Base-by-base conservation (phyloP, 176 grass and related monocot species). In the Oryza glaberrima region DNA sequence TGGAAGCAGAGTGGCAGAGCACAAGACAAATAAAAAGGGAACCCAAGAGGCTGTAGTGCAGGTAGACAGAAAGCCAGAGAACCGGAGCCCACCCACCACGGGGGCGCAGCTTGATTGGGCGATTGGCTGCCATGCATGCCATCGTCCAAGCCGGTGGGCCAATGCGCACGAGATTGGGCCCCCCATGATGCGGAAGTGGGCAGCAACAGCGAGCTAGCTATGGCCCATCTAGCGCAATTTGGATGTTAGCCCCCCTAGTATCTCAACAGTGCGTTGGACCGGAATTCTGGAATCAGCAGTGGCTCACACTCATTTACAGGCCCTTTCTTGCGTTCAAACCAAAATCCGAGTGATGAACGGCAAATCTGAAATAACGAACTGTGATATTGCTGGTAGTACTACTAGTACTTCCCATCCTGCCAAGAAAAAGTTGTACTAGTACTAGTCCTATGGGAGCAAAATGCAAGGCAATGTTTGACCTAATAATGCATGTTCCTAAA, bases 401-500 rank as follows among this genome's bases (percentile, higher is more conserved):
- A 58, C 79, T 11, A 40, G 20, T 15, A 49, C 25, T 14, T 46
- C 19, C 54, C 1, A 58, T n/a, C 54, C 54, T 58, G 19, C 20
- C 52, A 58, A n/a, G 2, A 58, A 48, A n/a, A 20, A 60, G 17
- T 36, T 40, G 67, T 4, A 23, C 68, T 17, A 43, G 32, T 30
- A 10, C 16, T 35, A 30, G 60, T 63, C 52, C 17, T 13, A 40
- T 35, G 15, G 48, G 48, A 30, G 8, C 9, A 70, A 44, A 11
- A 45, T 48, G 17, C 13, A n/a, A 70, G 23, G 41, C 52, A 14
- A 65, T 66, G 43, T 73, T 73, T 11, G 69, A 44, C 69, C 77
- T 86, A 86, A 74, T 86, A 73, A 85, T 65, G 44, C 69, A 69
- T 73, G 84, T 73, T 86, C 11, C 23, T 2, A 67, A 38, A 68